Conservation (phyloP, 805 yeast genomes). For the Candida bentonensis region DNA sequence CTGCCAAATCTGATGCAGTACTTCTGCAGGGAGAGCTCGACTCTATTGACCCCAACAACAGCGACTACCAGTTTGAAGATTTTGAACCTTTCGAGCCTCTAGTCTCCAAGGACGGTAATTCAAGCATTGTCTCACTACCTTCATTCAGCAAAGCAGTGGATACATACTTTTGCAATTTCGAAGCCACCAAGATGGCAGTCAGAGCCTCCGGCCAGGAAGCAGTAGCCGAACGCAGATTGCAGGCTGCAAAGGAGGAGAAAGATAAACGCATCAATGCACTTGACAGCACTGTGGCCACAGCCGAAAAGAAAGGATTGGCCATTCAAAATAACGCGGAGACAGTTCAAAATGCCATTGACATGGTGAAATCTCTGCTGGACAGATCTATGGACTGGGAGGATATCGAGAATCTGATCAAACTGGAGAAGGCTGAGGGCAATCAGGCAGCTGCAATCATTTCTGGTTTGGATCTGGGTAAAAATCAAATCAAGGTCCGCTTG, state of each 20-base stretch:
- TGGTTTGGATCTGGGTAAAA: constrained; percentile 54
- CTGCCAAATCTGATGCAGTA: background rate
- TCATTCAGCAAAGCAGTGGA: constrained; percentile 69
- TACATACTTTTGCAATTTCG: constrained; percentile 69
- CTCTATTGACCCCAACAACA: constrained; percentile 16
- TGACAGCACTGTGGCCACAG: constrained; percentile 44
- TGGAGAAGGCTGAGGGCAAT: constrained; percentile 57
- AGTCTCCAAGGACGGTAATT: constrained; percentile 6
- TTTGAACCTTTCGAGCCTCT: constrained; percentile 55
- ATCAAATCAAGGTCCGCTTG: constrained; percentile 45
- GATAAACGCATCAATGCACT: constrained; percentile 54
- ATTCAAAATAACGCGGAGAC: constrained; percentile 54
- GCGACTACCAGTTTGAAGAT: constrained; percentile 43
- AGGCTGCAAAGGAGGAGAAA: constrained; percentile 63
- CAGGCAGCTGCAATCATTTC: constrained; percentile 46
- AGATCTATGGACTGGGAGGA: constrained; percentile 93
- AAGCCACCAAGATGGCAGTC: constrained; percentile 63
- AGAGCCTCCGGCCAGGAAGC: constrained; percentile 63
- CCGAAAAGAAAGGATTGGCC: constrained; percentile 56
- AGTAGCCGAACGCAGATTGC: constrained; percentile 61
- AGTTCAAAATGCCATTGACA: constrained; percentile 57
- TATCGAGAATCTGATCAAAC: constrained; percentile 58
- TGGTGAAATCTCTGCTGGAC: constrained; percentile 52
- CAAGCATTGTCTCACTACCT: constrained; percentile 19
- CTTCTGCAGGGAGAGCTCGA: constrained; percentile 4